Conservation (phyloP, 176 grass and related monocot species). For the Avena sativa region DNA sequence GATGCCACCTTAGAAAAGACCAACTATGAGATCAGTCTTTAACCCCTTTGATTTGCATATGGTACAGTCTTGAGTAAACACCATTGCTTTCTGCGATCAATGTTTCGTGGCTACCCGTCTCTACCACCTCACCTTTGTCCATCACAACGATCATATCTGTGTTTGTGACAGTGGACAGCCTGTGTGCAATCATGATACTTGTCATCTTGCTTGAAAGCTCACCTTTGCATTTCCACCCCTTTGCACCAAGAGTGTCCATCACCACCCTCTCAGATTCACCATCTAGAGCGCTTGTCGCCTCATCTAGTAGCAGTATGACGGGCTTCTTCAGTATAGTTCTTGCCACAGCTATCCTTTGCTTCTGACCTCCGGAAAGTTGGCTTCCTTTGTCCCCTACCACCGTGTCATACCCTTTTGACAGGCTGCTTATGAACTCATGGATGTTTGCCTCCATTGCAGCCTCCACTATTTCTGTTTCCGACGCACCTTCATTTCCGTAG, state of each 20-base stretch:
- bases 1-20: not conserved
- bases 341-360: slow-evolving; percentile 67
- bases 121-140: slow-evolving; percentile 55
- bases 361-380: slow-evolving; percentile 71
- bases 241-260: slow-evolving; percentile 43
- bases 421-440: slow-evolving; percentile 57
- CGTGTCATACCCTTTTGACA: slow-evolving; percentile 61
- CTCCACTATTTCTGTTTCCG: slow-evolving; percentile 51
- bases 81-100: slow-evolving; percentile 39
- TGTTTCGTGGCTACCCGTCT: slow-evolving; percentile 46
- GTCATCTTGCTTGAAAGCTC: slow-evolving; percentile 42
- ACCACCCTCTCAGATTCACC: slow-evolving; percentile 55
- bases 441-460: slow-evolving; percentile 64
- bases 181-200: slow-evolving; percentile 63
- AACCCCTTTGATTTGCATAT: slow-evolving; percentile 51
- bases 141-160: slow-evolving; percentile 61
- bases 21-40: slow-evolving; percentile 33
- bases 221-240: slow-evolving; percentile 42
- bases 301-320: slow-evolving; percentile 62
- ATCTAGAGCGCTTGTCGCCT: slow-evolving; percentile 67
- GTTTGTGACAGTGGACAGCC: slow-evolving; percentile 55
- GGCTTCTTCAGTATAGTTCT: slow-evolving; percentile 63
- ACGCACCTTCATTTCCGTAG: slow-evolving; percentile 49
- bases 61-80: slow-evolving; percentile 54
- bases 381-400: slow-evolving; percentile 63